Conservation (phyloP, 2,329 filamentous ascomycete genomes). For the Epichloe bromicola region DNA sequence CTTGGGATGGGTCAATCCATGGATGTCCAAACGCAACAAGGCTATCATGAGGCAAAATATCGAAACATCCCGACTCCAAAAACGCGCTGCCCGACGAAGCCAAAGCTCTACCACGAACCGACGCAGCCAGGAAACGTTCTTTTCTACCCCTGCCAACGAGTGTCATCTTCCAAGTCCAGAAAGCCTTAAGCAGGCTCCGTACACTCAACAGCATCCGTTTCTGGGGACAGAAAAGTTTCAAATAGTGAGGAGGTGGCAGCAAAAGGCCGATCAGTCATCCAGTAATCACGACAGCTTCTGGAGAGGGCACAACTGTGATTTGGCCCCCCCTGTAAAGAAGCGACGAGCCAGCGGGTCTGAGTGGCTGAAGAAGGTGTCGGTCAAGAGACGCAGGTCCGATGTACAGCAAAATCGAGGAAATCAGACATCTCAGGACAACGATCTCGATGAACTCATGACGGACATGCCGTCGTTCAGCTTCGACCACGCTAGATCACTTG, state of each 20-base stretch:
- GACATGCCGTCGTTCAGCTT: conserved; percentile 4
- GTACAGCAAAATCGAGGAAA: conserved; percentile 2
- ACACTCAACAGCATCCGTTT: conserved; percentile 16
- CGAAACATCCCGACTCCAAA: neutral
- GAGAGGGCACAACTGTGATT: conserved; percentile 6
- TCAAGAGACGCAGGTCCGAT: conserved; percentile 16
- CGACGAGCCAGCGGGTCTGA: conserved; percentile 15
- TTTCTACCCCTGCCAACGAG: conserved; percentile 11
- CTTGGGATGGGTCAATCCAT: conserved; percentile 21
- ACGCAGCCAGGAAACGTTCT: conserved; percentile 1
- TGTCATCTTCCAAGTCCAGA: conserved; percentile 31
- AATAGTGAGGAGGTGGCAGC: conserved; percentile 21
- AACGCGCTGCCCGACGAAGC: neutral
- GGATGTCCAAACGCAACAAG: conserved; percentile 11
- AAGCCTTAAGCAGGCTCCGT: conserved; percentile 23
- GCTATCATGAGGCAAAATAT: neutral
- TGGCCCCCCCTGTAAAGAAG: conserved; percentile 12
- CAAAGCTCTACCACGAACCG: conserved; percentile 5
- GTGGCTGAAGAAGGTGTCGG: conserved; percentile 19
- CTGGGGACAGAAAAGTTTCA: conserved; percentile 19
- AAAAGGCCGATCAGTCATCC: conserved; percentile 6
- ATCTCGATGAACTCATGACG: conserved; percentile 9
- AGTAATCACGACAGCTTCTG: conserved; percentile 10
- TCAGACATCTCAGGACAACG: conserved; percentile 1
- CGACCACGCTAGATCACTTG: neutral